These are phyloP conservation scores for Acacia crassicarpa DNA, from an alignment of 306 rosid species.

Conservation along the genomic window DNA sequence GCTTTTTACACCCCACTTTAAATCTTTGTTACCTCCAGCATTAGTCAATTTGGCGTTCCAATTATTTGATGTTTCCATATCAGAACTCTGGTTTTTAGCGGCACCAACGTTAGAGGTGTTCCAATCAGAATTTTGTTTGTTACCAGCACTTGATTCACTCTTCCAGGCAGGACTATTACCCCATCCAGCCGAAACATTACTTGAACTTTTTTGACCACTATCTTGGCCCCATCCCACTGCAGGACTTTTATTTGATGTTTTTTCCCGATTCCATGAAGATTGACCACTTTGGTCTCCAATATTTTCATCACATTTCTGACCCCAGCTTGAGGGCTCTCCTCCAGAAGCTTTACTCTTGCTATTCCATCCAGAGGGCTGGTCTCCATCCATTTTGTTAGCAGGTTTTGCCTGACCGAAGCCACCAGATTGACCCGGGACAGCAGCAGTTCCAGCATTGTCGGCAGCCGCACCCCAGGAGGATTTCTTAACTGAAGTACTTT, in stretches of 20 bases:
- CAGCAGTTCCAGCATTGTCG: too few species aligned
- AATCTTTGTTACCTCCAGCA: too few species aligned
- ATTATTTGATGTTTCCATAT: too few species aligned
- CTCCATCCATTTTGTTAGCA: slow-evolving; percentile 15
- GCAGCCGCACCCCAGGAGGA: too few species aligned
- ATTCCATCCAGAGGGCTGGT: slow-evolving; percentile 29
- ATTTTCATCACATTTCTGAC: background rate
- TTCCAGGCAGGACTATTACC: background rate
- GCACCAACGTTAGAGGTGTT: too few species aligned
- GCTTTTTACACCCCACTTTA: too few species aligned
- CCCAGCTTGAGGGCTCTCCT: slow-evolving; percentile 34
- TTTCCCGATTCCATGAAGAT: slow-evolving; percentile 20
- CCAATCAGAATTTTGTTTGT: background rate
- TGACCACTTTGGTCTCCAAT: background rate
- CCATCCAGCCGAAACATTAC: background rate
- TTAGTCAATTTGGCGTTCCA: too few species aligned
- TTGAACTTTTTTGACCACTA: slow-evolving; percentile 22
- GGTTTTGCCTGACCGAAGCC: slow-evolving; percentile 26
- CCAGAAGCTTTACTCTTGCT: background rate
- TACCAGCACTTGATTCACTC: background rate
- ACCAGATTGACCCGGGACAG: too few species aligned
- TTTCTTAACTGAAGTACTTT: too few species aligned
- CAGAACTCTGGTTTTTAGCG: too few species aligned
- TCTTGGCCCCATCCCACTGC: slow-evolving; percentile 41
- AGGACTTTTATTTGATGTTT: slow-evolving; percentile 20